Conservation (phyloP, 192 early-diverging fungal species). For the Coemansia sp. region DNA sequence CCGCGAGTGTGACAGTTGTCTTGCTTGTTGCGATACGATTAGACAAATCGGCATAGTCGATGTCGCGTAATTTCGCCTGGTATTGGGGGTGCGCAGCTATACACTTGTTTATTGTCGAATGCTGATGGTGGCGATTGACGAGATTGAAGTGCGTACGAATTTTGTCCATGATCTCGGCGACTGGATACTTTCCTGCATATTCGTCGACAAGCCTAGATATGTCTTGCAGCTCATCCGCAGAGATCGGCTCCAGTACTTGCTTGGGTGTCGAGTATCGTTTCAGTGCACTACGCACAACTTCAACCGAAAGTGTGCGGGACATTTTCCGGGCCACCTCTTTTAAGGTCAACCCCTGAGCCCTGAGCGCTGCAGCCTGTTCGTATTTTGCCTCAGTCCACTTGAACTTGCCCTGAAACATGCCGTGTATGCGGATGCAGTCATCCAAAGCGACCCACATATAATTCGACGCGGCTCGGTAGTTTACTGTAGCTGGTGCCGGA, state of each 20-base stretch:
- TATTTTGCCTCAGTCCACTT: background rate
- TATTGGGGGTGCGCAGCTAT: background rate
- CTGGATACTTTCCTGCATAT: background rate
- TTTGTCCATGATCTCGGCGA: background rate
- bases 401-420: too few relatives aligned
- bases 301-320: background rate
- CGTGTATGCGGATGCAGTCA: too few relatives aligned
- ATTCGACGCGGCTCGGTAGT: too few relatives aligned
- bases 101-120: background rate
- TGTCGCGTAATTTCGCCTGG: background rate
- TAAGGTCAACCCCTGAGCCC: background rate
- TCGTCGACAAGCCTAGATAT: background rate
- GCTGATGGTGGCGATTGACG: background rate
- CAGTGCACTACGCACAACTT: background rate
- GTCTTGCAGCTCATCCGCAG: background rate
- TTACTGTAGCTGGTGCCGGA: too few relatives aligned
- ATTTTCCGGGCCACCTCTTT: background rate
- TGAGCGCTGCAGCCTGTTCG: background rate
- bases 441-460: too few relatives aligned
- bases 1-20: too few relatives aligned
- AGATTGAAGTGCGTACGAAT: background rate
- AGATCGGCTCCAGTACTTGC: background rate
- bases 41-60: background rate
- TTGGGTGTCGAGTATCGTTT: background rate
- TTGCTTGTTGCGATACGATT: background rate